phyloP scores from a whole-genome alignment of 2,329 filamentous ascomycete genomes.

The Aspergillus carbonarius region DNA sequence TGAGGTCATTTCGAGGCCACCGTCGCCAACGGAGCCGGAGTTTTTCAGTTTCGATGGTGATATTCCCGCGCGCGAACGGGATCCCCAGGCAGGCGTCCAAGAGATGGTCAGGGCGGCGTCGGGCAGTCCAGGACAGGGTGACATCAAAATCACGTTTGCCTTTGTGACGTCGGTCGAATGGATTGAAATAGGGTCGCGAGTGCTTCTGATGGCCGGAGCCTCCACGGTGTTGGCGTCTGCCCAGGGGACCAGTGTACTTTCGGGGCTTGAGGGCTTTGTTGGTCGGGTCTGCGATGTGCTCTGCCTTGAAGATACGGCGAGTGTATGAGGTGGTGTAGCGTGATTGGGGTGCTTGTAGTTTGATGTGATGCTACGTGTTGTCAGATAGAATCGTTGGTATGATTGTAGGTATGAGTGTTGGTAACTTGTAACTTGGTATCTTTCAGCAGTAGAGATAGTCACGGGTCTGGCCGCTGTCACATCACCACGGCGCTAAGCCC shows the following conservation, averaged over 20 bases:
- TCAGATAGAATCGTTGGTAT: neutral
- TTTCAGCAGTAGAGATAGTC: neutral
- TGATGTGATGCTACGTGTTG: constrained; percentile 35
- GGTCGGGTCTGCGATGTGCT: constrained; percentile 46
- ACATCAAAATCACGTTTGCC: constrained; percentile 53
- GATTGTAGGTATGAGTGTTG: too few relatives aligned
- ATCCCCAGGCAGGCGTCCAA: constrained; percentile 25
- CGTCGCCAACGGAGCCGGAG: constrained; percentile 38
- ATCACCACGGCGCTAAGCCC: neutral
- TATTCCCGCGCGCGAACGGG: constrained; percentile 16
- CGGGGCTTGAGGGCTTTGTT: constrained; percentile 61
- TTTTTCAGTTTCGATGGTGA: constrained; percentile 48
- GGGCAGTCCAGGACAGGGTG: constrained; percentile 23
- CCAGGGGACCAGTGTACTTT: constrained; percentile 48
- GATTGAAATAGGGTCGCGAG: constrained; percentile 56
- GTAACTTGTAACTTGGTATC: too few relatives aligned
- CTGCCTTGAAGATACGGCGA: constrained; percentile 44
- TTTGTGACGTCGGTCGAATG: constrained; percentile 60
- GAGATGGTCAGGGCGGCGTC: constrained; percentile 27
- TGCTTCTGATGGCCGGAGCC: constrained; percentile 61
- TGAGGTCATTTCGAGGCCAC: constrained; percentile 25
- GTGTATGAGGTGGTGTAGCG: too few relatives aligned
- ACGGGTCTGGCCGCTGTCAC: neutral
- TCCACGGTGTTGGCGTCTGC: constrained; percentile 49
- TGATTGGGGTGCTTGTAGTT: neutral